Evolutionary conservation across 768 basidiomycete species (phyloP).

Genomic region (Boletus reticuloceps): DNA sequence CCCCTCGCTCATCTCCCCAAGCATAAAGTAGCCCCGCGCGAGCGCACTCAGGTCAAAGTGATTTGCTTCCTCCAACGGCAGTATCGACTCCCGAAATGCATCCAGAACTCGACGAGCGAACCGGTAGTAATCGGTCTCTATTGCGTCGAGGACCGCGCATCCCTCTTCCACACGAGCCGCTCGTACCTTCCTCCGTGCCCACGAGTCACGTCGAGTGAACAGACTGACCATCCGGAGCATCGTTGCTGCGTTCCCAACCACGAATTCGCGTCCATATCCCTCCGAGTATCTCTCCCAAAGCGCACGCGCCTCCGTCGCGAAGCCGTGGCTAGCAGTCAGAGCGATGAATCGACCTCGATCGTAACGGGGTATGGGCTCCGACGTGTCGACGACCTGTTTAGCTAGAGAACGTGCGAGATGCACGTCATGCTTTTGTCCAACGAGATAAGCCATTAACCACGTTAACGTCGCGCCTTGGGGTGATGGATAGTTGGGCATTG

Average conservation of each 20-base stretch:
- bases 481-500: constrained; percentile 43
- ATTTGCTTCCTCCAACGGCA: constrained; percentile 44
- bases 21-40: constrained; percentile 60
- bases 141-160: neutral
- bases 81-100: constrained; percentile 42
- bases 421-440: constrained; percentile 34
- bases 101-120: constrained; percentile 48
- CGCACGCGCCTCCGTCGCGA: constrained; percentile 44
- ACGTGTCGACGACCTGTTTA: constrained; percentile 43
- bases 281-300: constrained; percentile 58
- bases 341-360: constrained; percentile 52
- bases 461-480: constrained; percentile 46
- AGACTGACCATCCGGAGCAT: constrained; percentile 45
- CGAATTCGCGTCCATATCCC: constrained; percentile 38
- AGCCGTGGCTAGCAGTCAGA: constrained; percentile 44
- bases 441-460: constrained; percentile 54
- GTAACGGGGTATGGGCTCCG: constrained; percentile 40
- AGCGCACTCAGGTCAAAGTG: constrained; percentile 57
- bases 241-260: constrained; percentile 43
- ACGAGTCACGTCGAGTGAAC: constrained; percentile 29
- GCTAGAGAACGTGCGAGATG: constrained; percentile 51
- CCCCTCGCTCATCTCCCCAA: constrained; percentile 47
- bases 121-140: constrained; percentile 12
- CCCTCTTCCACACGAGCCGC: neutral
- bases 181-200: constrained; percentile 5